These are phyloP conservation scores for Hypoxylon sp. DNA, from an alignment of 2,329 filamentous ascomycete species.

Conservation along the genomic window DNA sequence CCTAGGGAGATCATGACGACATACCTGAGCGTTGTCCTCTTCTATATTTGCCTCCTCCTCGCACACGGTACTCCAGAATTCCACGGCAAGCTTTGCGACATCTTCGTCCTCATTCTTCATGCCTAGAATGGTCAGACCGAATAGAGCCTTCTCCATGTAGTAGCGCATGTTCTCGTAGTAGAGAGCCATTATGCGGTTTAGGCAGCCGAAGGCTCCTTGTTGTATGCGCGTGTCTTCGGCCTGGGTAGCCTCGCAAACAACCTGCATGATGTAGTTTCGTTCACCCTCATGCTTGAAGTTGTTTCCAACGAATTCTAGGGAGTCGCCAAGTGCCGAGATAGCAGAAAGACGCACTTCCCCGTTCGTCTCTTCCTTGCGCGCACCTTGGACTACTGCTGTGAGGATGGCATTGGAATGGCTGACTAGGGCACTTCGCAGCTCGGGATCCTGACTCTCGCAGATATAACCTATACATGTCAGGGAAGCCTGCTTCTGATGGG, in stretches of 20 bases:
- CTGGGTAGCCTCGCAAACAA: conserved; percentile 98
- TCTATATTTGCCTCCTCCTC: conserved; percentile 98
- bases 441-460: conserved; percentile 91
- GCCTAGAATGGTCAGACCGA: conserved; percentile 94
- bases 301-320: conserved; percentile 94
- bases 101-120: conserved; percentile 99
- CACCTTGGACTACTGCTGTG: conserved; percentile 96
- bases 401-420: conserved; percentile 96
- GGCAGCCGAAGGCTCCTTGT: conserved; percentile 93
- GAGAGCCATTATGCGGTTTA: conserved; percentile 97
- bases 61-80: conserved; percentile 99
- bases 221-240: conserved; percentile 90
- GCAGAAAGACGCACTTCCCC: conserved; percentile 89
- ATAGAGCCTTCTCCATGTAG: conserved; percentile 99
- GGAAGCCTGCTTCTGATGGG: conserved; percentile 92
- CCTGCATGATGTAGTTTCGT: conserved; percentile 99
- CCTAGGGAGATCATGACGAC: conserved; percentile 36
- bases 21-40: conserved; percentile 87
- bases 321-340: conserved; percentile 93
- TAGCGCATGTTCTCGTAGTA: conserved; percentile 99
- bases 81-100: conserved; percentile 95
- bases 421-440: conserved; percentile 81
- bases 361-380: conserved; percentile 94
- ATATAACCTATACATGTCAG: conserved; percentile 98
- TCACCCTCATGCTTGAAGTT: conserved; percentile 99